Evolutionary conservation across 1,284 basidiomycete species (phyloP), one percentile per base, ranked within the genome.

Genomic region (Rhizoctonia solani): DNA sequence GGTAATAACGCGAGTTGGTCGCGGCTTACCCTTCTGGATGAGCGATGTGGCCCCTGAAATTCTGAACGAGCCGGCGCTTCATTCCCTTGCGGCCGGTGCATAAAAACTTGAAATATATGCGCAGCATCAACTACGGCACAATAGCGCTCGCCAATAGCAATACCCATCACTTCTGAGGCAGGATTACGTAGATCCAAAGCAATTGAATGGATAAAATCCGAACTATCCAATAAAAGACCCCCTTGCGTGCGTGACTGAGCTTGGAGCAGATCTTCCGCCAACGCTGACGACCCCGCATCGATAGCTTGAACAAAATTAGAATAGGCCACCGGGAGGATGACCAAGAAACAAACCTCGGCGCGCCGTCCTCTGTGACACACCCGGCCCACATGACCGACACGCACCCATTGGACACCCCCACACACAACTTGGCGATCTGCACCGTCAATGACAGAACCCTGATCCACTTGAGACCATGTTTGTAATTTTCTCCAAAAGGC

Each of bases 331-430:
- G 14, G n/a, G 8, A 50, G 41, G 2, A 27, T 3, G 42, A 32
- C 23, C n/a, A 42, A 63, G 14, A 8, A 2, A 63, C 59, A 5
- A 41, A 63, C 59, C 44, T 46, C 49, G 21, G 34, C 13, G 16
- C 23, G 30, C 44, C 44, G 11, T 46, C 13, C 34, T 34, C 46
- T n/a, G n/a, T 30, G 14, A 63, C 16, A 2, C 49, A 32, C 30
- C 59, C 59, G 29, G 59, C 49, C 59, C 59, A 63, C 59, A 63
- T 39, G 13, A 63, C 49, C 37, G 47, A 34, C 47, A 63, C 59
- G 25, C 34, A 27, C 8, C 42, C 59, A 6, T 37, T 21, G 21
- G 30, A 63, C 21, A 63, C 49, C 37, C 34, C 49, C 49, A 63
- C 59, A 23, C 29, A 42, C 4, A 63, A 37, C 37, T 63, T 63